Percentiles rank a stretch among this genome's conserved stretches.
These are phyloP conservation scores for Hanseniaspora osmophila DNA, from an alignment of 805 yeast genomes.

Conservation along the genomic window DNA sequence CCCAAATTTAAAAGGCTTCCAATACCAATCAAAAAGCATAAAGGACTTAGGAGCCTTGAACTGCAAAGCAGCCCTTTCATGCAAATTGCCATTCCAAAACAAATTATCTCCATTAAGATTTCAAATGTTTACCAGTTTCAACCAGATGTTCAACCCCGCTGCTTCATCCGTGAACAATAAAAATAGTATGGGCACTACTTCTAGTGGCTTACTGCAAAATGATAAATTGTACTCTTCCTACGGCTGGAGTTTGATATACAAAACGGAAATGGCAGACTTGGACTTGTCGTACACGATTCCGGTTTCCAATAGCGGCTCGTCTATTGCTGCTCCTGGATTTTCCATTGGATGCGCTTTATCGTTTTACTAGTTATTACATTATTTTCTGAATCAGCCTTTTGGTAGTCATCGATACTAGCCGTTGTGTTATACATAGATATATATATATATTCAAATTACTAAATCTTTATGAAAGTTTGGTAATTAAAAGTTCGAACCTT, in stretches of 20 bases:
- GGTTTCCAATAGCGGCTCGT: slow-evolving; percentile 30
- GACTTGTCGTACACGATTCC: slow-evolving; percentile 46
- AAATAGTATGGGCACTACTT: slow-evolving; percentile 18
- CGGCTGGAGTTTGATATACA: slow-evolving; percentile 33
- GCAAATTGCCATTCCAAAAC: slow-evolving; percentile 39
- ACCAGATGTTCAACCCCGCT: slow-evolving; percentile 26
- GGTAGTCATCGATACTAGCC: too few relatives aligned
- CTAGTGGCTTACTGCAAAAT: slow-evolving; percentile 27
- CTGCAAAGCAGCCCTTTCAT: slow-evolving; percentile 15
- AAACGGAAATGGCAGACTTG: slow-evolving; percentile 37
- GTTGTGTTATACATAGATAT: too few relatives aligned
- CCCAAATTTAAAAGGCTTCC: slow-evolving; percentile 49
- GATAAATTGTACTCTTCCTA: not conserved
- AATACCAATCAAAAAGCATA: slow-evolving; percentile 31
- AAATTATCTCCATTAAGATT: slow-evolving; percentile 36
- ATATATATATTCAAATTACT: too few relatives aligned
- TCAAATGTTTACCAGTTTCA: slow-evolving; percentile 49
- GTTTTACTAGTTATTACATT: slow-evolving; percentile 28
- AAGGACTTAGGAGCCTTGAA: not conserved
- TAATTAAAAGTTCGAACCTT: too few relatives aligned
- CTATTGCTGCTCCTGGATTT: slow-evolving; percentile 38
- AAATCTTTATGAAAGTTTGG: too few relatives aligned
- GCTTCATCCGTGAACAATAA: not conserved
- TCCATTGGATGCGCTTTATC: slow-evolving; percentile 39
- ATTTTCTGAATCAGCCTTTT: not conserved